Percentiles rank a stretch among this genome's conserved stretches.
Conservation (phyloP, 1,284 basidiomycete species). For the Ganoderma sp. region DNA sequence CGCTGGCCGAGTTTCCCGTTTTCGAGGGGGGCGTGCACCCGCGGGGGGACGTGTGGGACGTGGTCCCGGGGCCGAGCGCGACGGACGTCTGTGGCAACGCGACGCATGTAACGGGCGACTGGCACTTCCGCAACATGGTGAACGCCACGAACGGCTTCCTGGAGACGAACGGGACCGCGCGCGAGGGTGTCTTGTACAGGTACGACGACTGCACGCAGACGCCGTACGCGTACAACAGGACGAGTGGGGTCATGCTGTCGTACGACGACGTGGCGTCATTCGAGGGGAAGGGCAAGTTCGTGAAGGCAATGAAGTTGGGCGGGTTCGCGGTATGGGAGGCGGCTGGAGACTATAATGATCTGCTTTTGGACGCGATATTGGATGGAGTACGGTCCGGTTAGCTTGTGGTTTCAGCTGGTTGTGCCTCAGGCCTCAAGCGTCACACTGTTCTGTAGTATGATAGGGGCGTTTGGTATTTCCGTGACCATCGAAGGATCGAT, state of each 20-base stretch:
- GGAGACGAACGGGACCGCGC: conserved; percentile 51
- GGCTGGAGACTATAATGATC: conserved; percentile 51
- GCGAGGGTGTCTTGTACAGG: conserved; percentile 49
- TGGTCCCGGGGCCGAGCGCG: conserved; percentile 42
- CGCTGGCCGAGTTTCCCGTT: conserved; percentile 52
- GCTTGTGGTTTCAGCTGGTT: neutral
- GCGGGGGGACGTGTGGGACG: conserved; percentile 60
- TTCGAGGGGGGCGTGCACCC: conserved; percentile 36
- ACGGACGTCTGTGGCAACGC: conserved; percentile 46
- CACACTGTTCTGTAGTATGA: neutral
- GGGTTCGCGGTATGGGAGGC: conserved; percentile 63
- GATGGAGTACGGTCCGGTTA: neutral
- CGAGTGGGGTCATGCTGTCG: conserved; percentile 55
- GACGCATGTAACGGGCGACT: conserved; percentile 43
- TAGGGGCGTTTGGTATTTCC: neutral
- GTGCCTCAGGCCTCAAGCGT: neutral
- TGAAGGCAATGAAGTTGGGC: conserved; percentile 45
- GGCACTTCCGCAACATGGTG: conserved; percentile 58
- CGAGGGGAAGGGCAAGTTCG: conserved; percentile 55
- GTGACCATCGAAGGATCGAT: neutral
- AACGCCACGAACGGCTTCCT: conserved; percentile 52
- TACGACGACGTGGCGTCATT: conserved; percentile 64
- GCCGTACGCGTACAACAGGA: conserved; percentile 62
- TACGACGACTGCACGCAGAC: conserved; percentile 70
- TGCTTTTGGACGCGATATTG: conserved; percentile 15